Conservation (phyloP, 495 filamentous ascomycete genomes). For the Achaetomiella virescens region DNA sequence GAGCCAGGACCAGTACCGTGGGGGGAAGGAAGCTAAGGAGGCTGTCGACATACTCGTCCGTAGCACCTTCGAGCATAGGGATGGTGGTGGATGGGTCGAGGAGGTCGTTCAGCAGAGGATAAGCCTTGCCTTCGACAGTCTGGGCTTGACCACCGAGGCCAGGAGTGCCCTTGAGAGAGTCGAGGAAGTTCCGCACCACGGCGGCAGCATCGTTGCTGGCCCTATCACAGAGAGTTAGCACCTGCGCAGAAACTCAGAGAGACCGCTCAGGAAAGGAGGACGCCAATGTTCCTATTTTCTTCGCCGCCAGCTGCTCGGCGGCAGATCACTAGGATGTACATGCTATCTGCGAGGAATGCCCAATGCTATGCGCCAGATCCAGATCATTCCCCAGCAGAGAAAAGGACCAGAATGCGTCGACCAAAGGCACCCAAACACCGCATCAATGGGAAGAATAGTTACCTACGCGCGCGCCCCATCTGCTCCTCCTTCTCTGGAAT, state of each 20-base stretch:
- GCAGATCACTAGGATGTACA: conserved; percentile 25
- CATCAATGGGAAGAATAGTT: conserved; percentile 36
- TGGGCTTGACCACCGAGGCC: conserved; percentile 30
- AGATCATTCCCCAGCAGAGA: conserved; percentile 1
- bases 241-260: background rate
- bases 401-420: background rate
- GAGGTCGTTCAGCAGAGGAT: conserved; percentile 82
- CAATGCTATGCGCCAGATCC: conserved; percentile 13
- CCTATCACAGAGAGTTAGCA: conserved; percentile 36
- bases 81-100: conserved; percentile 70
- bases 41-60: conserved; percentile 59
- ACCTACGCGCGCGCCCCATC: conserved; percentile 99
- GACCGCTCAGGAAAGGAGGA: conserved; percentile 6
- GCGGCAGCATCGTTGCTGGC: conserved; percentile 49
- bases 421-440: conserved; percentile 27
- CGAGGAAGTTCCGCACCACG: conserved; percentile 79
- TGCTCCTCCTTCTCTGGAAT: conserved; percentile 81
- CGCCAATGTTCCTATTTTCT: conserved; percentile 18
- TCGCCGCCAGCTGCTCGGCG: conserved; percentile 15
- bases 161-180: conserved; percentile 64
- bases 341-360: conserved; percentile 20
- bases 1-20: conserved; percentile 58
- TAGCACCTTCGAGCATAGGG: conserved; percentile 63
- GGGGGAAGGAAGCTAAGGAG: conserved; percentile 72
- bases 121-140: conserved; percentile 53